A percentile compares a stretch with the other conserved stretches of the same genome.
These are phyloP conservation scores for Syncephalastrum sp. DNA, from an alignment of 371 early-diverging fungal species.

Conservation along the genomic window DNA sequence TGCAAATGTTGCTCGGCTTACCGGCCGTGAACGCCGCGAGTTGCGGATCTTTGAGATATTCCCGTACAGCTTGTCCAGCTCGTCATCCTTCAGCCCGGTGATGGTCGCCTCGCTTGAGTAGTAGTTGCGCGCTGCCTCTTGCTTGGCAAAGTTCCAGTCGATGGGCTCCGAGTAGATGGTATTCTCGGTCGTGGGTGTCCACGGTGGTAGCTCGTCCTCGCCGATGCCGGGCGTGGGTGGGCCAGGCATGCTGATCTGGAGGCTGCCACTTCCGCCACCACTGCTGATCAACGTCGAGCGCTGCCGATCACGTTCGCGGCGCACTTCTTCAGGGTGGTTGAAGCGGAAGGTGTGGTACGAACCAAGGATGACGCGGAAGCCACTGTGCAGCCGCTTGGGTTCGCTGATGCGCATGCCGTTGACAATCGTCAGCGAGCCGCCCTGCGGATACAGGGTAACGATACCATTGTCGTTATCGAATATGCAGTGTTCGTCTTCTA, in stretches of 20 bases:
- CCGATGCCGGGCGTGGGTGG: constrained; percentile 29
- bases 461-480: constrained; percentile 67
- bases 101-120: constrained; percentile 47
- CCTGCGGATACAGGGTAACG: constrained; percentile 69
- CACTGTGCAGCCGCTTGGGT: constrained; percentile 66
- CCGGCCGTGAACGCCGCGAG: constrained; percentile 47
- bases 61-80: constrained; percentile 59
- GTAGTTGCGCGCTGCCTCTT: constrained; percentile 65
- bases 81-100: constrained; percentile 57
- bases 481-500: constrained; percentile 71
- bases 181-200: constrained; percentile 17
- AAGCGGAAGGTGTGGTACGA: constrained; percentile 83
- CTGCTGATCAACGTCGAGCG: constrained; percentile 20
- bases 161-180: constrained; percentile 50
- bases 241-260: constrained; percentile 19
- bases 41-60: constrained; percentile 56
- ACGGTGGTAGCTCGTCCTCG: constrained; percentile 36
- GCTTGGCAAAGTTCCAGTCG: constrained; percentile 83
- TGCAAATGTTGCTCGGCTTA: constrained; percentile 33
- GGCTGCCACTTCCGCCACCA: constrained; percentile 15
- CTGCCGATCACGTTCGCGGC: constrained; percentile 59
- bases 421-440: constrained; percentile 66
- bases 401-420: constrained; percentile 71
- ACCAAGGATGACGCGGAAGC: constrained; percentile 82
- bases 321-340: constrained; percentile 83